Evolutionary conservation across 345 rosid genomes (phyloP).

Genomic region (Lumnitzera littorea): DNA sequence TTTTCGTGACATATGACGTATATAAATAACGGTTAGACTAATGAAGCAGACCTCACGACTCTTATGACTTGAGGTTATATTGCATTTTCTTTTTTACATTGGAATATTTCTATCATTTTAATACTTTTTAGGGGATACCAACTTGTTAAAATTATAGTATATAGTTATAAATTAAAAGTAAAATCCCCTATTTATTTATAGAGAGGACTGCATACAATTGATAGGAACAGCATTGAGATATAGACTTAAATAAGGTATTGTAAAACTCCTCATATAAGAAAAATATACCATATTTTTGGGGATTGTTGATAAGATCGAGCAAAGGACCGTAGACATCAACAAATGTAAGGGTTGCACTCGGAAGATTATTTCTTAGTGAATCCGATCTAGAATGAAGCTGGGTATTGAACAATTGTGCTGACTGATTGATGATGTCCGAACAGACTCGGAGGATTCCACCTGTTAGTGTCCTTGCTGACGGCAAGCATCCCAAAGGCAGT

Average conservation of each 20-base stretch:
- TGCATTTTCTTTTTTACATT: too few relatives aligned
- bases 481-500: slow-evolving; percentile 56
- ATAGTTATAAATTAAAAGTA: too few relatives aligned
- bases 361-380: slow-evolving; percentile 23
- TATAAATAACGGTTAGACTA: too few relatives aligned
- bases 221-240: too few relatives aligned
- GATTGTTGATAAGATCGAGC: slow-evolving; percentile 38
- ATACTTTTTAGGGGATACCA: too few relatives aligned
- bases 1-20: too few relatives aligned
- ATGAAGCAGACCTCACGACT: too few relatives aligned
- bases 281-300: slow-evolving; percentile 40
- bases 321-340: slow-evolving; percentile 50
- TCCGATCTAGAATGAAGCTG: slow-evolving; percentile 22
- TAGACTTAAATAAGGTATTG: background rate
- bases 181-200: too few relatives aligned
- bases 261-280: background rate
- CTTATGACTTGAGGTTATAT: too few relatives aligned
- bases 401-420: slow-evolving; percentile 33
- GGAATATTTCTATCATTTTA: too few relatives aligned
- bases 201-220: too few relatives aligned
- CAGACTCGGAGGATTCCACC: slow-evolving; percentile 23
- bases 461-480: slow-evolving; percentile 27
- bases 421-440: slow-evolving; percentile 23
- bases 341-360: slow-evolving; percentile 23
- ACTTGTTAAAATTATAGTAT: too few relatives aligned